Percentiles rank a stretch among this genome's conserved stretches.
phyloP scores from a whole-genome alignment of 192 early-diverging fungal species.

The Coemansia sp. region DNA sequence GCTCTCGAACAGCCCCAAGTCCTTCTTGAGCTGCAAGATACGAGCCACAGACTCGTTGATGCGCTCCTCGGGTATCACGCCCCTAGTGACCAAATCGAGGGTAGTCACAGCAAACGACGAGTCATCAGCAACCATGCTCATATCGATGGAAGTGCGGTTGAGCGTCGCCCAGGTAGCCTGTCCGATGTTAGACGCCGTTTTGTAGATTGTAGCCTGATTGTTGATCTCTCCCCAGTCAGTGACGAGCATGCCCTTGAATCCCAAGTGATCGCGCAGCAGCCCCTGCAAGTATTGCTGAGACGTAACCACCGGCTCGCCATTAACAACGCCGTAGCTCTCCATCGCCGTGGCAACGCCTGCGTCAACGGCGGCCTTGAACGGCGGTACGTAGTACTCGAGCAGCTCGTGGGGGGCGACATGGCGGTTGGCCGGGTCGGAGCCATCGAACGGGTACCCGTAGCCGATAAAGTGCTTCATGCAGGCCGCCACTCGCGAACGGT shows the following conservation, averaged over 20 bases:
- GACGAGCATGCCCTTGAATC: conserved; percentile 60
- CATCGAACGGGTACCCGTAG: conserved; percentile 59
- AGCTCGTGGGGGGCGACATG: conserved; percentile 55
- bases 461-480: conserved; percentile 70
- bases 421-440: conserved; percentile 36
- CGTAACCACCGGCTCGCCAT: conserved; percentile 58
- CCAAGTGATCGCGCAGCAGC: conserved; percentile 53
- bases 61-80: conserved; percentile 30
- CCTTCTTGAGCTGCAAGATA: conserved; percentile 65
- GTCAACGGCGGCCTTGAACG: conserved; percentile 60
- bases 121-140: conserved; percentile 64
- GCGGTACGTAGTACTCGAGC: conserved; percentile 62
- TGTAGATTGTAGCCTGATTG: conserved; percentile 55
- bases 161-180: conserved; percentile 50
- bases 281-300: conserved; percentile 56
- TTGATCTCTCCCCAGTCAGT: conserved; percentile 64
- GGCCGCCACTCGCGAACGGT: conserved; percentile 60
- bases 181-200: conserved; percentile 30
- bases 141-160: conserved; percentile 55
- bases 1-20: conserved; percentile 58
- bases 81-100: conserved; percentile 38
- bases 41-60: conserved; percentile 57
- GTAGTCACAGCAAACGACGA: conserved; percentile 51
- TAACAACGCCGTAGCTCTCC: conserved; percentile 65
- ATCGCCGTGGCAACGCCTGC: conserved; percentile 63